Conservation (phyloP, 352 stramenopile species). For the Hyaloperonospora brassicae region DNA sequence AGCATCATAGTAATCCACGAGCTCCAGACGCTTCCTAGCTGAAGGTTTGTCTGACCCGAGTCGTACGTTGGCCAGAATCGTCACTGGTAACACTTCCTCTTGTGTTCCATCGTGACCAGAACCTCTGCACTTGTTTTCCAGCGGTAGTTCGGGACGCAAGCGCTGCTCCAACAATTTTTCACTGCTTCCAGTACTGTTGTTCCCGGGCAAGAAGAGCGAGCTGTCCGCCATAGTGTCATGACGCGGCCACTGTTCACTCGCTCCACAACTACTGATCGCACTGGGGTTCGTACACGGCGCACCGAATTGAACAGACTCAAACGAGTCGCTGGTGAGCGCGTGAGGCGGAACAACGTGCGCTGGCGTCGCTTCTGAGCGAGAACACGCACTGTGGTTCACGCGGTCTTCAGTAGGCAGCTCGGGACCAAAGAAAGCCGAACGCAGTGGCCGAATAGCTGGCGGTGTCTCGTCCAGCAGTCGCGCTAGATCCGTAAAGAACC, state of each 20-base stretch:
- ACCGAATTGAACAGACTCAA: slow-evolving; percentile 42
- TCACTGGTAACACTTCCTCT: slow-evolving; percentile 12
- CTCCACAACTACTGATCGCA: slow-evolving; percentile 10
- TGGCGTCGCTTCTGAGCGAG: slow-evolving; percentile 6
- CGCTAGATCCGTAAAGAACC: slow-evolving; percentile 65
- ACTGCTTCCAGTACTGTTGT: slow-evolving; percentile 8
- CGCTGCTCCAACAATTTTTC: slow-evolving; percentile 13
- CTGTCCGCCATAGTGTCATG: slow-evolving; percentile 56
- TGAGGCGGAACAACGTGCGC: slow-evolving; percentile 10
- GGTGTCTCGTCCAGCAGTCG: slow-evolving; percentile 39
- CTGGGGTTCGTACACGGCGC: slow-evolving; percentile 7
- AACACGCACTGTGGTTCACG: not conserved
- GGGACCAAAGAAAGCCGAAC: slow-evolving; percentile 28
- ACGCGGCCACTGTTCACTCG: slow-evolving; percentile 32
- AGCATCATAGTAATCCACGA: slow-evolving; percentile 60
- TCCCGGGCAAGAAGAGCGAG: slow-evolving; percentile 35
- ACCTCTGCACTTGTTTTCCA: slow-evolving; percentile 11
- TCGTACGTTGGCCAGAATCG: slow-evolving; percentile 30
- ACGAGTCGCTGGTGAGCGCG: slow-evolving; percentile 31
- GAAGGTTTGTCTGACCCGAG: slow-evolving; percentile 16
- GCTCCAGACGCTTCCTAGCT: slow-evolving; percentile 19
- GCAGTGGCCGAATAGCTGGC: slow-evolving; percentile 26
- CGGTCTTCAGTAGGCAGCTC: slow-evolving; percentile 7
- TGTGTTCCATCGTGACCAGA: slow-evolving; percentile 7
- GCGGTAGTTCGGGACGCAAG: slow-evolving; percentile 15